Evolutionary conservation across 331 rosid genomes (phyloP).

Genomic region (Pyracantha coccinea): DNA sequence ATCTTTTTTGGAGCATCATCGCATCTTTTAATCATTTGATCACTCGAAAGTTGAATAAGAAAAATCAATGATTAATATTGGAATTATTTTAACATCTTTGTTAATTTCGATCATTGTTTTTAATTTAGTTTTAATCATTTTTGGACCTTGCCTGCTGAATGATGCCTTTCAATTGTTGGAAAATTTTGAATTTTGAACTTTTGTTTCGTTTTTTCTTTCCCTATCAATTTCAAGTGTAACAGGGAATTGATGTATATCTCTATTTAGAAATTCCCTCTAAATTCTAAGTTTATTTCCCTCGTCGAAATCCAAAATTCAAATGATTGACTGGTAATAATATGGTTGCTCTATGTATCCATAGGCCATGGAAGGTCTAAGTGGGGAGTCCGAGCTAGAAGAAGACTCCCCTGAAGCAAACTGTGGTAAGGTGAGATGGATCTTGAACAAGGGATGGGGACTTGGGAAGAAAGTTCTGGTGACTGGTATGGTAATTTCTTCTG

Average conservation of each 20-base stretch:
- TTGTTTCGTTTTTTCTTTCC: not conserved
- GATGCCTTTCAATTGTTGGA: not conserved
- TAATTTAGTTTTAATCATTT: not conserved
- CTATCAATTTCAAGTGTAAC: not conserved
- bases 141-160: not conserved
- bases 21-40: not conserved
- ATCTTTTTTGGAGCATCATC: not conserved
- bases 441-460: conserved; percentile 27
- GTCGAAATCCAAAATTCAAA: not conserved
- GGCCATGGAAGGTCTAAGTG: conserved; percentile 44
- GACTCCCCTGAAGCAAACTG: not conserved
- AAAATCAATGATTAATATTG: not conserved
- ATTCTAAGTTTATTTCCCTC: too few species aligned
- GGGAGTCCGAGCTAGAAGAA: conserved; percentile 28
- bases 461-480: conserved; percentile 54
- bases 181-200: not conserved
- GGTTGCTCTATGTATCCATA: not conserved
- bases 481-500: conserved; percentile 47
- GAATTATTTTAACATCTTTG: not conserved
- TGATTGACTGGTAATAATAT: not conserved
- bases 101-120: not conserved
- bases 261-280: too few species aligned
- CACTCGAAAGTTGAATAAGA: not conserved
- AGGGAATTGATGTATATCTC: not conserved
- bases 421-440: conserved; percentile 26